Percentiles rank a stretch among this genome's conserved stretches.
Conservation (phyloP, 2,329 filamentous ascomycete species). For the Ustilaginoidea virens region DNA sequence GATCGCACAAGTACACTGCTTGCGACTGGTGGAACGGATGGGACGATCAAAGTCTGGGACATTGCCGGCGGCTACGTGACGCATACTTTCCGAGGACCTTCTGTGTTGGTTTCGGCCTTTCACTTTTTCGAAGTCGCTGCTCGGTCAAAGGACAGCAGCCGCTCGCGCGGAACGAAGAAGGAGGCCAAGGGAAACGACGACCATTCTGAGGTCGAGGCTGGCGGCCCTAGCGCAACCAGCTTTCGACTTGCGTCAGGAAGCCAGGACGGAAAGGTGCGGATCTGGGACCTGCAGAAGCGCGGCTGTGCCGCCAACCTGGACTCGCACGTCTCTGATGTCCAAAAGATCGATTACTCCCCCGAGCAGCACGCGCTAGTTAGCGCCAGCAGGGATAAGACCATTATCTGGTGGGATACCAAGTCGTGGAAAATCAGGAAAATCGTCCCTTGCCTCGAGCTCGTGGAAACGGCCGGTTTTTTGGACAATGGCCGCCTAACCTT, state of each 20-base stretch:
- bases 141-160: slow-evolving; percentile 15
- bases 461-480: slow-evolving; percentile 75
- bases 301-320: slow-evolving; percentile 65
- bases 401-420: slow-evolving; percentile 77
- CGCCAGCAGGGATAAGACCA: slow-evolving; percentile 80
- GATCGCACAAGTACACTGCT: slow-evolving; percentile 80
- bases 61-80: slow-evolving; percentile 80
- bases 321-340: slow-evolving; percentile 91
- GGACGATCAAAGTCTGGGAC: slow-evolving; percentile 93
- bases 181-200: slow-evolving; percentile 13
- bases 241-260: slow-evolving; percentile 82
- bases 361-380: slow-evolving; percentile 65
- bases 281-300: slow-evolving; percentile 84
- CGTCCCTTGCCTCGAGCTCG: slow-evolving; percentile 68
- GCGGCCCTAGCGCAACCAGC: slow-evolving; percentile 30
- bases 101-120: slow-evolving; percentile 78
- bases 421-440: slow-evolving; percentile 75
- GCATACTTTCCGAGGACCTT: slow-evolving; percentile 88
- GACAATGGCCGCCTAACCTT: slow-evolving; percentile 57
- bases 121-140: slow-evolving; percentile 71
- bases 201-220: slow-evolving; percentile 23
- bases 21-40: slow-evolving; percentile 86
- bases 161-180: slow-evolving; percentile 18
- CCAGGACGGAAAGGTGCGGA: slow-evolving; percentile 80
- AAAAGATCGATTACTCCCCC: slow-evolving; percentile 66